Percentiles rank a stretch among this genome's conserved stretches.
Conservation (phyloP, 345 rosid species). For the Cardamine occulta region DNA sequence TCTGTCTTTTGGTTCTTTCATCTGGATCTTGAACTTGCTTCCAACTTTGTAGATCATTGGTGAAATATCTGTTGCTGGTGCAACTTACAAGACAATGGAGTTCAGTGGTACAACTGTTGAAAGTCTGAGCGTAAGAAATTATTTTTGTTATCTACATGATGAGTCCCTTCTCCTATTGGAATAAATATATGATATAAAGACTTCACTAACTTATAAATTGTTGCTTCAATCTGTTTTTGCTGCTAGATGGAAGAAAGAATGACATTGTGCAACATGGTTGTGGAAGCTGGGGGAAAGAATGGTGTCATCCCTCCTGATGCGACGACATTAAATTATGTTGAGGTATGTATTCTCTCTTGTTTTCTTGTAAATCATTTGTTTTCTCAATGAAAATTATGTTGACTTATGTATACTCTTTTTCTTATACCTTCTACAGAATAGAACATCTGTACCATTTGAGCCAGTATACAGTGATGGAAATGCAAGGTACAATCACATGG, state of each 20-base stretch:
- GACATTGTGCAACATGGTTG: constrained; percentile 97
- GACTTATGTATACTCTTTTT: not conserved
- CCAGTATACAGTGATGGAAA: constrained; percentile 88
- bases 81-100: constrained; percentile 97
- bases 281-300: constrained; percentile 99
- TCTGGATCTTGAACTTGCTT: constrained; percentile 28
- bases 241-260: constrained; percentile 97
- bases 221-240: constrained; percentile 28
- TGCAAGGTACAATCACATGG: constrained; percentile 62
- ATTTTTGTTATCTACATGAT: constrained; percentile 4
- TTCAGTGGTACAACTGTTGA: constrained; percentile 90
- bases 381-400: not conserved
- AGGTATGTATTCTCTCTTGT: constrained; percentile 52
- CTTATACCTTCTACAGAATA: constrained; percentile 59
- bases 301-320: constrained; percentile 93
- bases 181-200: not conserved
- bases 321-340: constrained; percentile 87
- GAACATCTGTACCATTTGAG: constrained; percentile 78
- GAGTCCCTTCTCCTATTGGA: not conserved
- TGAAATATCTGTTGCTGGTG: constrained; percentile 97
- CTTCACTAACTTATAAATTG: not conserved
- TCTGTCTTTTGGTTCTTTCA: not conserved
- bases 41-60: constrained; percentile 74
- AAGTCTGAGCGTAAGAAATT: constrained; percentile 69
- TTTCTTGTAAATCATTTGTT: constrained; percentile 1